Conservation (phyloP, 2,329 filamentous ascomycete species). For the Shiraia bambusicola region DNA sequence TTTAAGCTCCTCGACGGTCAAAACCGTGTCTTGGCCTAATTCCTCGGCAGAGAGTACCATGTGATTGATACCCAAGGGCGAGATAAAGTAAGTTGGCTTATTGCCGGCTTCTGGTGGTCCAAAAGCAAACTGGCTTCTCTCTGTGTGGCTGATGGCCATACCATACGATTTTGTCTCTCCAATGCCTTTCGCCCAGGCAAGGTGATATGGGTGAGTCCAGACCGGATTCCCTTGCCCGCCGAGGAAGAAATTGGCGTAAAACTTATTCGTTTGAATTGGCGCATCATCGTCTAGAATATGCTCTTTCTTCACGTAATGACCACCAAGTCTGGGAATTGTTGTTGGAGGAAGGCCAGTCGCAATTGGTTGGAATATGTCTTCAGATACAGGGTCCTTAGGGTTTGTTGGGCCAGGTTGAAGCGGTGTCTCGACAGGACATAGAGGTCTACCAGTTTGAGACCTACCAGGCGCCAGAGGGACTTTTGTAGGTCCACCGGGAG, state of each 20-base stretch:
- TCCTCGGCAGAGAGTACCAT: slow-evolving; percentile 79
- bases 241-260: slow-evolving; percentile 73
- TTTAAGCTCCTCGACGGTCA: slow-evolving; percentile 55
- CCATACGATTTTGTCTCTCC: slow-evolving; percentile 67
- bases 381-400: slow-evolving; percentile 15
- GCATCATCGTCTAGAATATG: slow-evolving; percentile 42
- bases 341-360: slow-evolving; percentile 43
- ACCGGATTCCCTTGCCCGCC: slow-evolving; percentile 67
- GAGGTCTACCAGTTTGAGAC: slow-evolving; percentile 20
- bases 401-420: slow-evolving; percentile 31
- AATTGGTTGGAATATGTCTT: slow-evolving; percentile 47
- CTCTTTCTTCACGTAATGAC: slow-evolving; percentile 46
- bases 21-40: slow-evolving; percentile 61
- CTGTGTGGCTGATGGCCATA: slow-evolving; percentile 74
- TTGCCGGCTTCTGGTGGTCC: slow-evolving; percentile 14
- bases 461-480: slow-evolving; percentile 26
- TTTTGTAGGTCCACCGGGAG: slow-evolving; percentile 29
- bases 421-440: slow-evolving; percentile 32
- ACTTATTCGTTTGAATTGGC: slow-evolving; percentile 72
- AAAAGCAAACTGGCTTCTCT: slow-evolving; percentile 64
- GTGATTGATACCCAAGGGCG: slow-evolving; percentile 80
- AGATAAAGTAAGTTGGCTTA: slow-evolving; percentile 70
- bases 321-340: slow-evolving; percentile 39
- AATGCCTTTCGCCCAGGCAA: slow-evolving; percentile 51
- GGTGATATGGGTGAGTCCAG: slow-evolving; percentile 68